Evolutionary conservation across 129 eudicot species (phyloP), one percentile per base, ranked within the genome.

Genomic region (Dittrichia graveolens): DNA sequence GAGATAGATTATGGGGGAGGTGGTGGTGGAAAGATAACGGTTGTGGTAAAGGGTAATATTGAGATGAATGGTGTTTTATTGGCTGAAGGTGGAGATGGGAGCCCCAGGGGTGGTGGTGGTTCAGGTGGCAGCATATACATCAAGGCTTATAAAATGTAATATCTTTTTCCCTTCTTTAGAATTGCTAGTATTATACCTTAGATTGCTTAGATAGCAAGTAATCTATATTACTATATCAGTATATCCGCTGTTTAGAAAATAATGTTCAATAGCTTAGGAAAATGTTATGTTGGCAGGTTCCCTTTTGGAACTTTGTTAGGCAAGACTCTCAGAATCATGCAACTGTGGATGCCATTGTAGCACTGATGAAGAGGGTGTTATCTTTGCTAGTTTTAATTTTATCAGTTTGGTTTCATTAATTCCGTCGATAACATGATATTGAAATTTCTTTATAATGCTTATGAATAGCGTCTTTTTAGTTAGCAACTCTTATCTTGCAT

Each of bases 61-160:
- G 96, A 89, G 78, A 85, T 93, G 83, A 86, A 89, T 80, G 96
- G 95, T 48, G 80, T 72, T 55, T 69, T 93, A 48, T 79, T 89
- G 80, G 95, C 95, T 42, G 98, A 93, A 67, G 98, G 98, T 5
- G 98, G 96, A 6, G 85, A 80, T 78, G 96, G 95, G 11, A 87
- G 86, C 31, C 74, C 83, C 4, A 89, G 78, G 71, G 98, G 98
- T 5, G 98, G 98, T 14, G 98, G 98, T 42, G 98, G 98, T 15
- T 93, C 98, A 35, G 98, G 98, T 62, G 98, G 98, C 80, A 93
- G 98, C 79, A 75, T 93, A 72, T 85, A 72, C 78, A 93, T 93
- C 82, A 80, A 78, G 58, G 96, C 98, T 58, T 69, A 78, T 85
- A 89, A 83, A 79, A 90, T 94, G 98, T 94, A 90, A 73, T 40